Evolutionary conservation across 2,329 filamentous ascomycete genomes (phyloP).

Genomic region (Grosmannia huntii): DNA sequence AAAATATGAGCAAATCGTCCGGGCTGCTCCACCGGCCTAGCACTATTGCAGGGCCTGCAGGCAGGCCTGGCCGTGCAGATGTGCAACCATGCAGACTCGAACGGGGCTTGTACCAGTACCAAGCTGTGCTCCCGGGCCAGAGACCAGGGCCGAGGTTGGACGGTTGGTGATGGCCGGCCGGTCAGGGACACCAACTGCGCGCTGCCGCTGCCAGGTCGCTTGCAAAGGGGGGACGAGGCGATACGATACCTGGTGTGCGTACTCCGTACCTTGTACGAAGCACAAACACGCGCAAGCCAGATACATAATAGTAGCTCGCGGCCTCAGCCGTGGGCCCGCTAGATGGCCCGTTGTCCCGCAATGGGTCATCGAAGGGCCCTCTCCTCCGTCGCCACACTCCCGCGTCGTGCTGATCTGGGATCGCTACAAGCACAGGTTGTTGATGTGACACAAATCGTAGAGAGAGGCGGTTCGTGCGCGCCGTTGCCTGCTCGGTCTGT

Average conservation of each 20-base stretch:
- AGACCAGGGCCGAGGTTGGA: background rate
- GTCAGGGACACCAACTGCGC: too few relatives aligned
- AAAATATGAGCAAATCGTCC: background rate
- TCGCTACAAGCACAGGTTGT: background rate
- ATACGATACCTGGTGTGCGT: too few relatives aligned
- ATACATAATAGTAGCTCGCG: background rate
- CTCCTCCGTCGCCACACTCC: background rate
- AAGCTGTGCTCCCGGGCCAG: background rate
- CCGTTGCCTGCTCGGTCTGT: background rate
- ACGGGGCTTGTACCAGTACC: background rate
- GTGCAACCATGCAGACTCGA: background rate
- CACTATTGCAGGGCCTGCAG: too few relatives aligned
- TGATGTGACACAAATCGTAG: background rate
- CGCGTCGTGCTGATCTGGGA: background rate
- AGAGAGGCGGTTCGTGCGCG: background rate
- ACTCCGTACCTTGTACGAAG: background rate
- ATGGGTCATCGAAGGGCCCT: background rate
- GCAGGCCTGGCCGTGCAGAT: too few relatives aligned
- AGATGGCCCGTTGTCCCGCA: constrained; percentile 1
- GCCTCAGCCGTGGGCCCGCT: constrained; percentile 3
- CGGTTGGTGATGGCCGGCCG: too few relatives aligned
- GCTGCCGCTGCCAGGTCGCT: too few relatives aligned
- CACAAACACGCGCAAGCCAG: background rate
- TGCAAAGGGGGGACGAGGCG: background rate
- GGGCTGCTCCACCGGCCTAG: background rate